Percentiles rank a stretch among this genome's conserved stretches.
These are phyloP conservation scores for Salvia hispanica DNA, from an alignment of 257 asterid genomes.

Conservation along the genomic window DNA sequence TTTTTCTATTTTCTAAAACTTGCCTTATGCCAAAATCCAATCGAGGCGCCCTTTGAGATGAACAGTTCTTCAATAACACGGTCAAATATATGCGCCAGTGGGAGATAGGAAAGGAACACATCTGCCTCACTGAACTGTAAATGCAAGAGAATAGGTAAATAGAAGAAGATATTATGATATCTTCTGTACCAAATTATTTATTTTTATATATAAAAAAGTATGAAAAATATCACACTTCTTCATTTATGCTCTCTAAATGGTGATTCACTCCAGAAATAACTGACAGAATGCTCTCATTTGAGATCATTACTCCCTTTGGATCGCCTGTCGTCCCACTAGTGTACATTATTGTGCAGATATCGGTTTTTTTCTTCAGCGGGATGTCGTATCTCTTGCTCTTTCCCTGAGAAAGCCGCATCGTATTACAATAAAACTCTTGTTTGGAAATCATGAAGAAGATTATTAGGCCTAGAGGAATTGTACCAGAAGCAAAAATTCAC, in stretches of 20 bases:
- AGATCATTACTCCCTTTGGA: constrained; percentile 76
- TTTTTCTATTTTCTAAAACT: constrained; percentile 9
- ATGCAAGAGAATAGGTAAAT: constrained; percentile 13
- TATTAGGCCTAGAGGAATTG: constrained; percentile 23
- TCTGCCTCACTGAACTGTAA: constrained; percentile 64
- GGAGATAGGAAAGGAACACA: constrained; percentile 76
- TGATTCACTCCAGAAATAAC: constrained; percentile 73
- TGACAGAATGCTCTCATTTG: constrained; percentile 76
- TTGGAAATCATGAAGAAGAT: neutral
- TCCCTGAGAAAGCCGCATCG: constrained; percentile 45
- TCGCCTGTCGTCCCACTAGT: constrained; percentile 93
- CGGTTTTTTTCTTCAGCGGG: constrained; percentile 58
- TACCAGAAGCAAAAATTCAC: constrained; percentile 77
- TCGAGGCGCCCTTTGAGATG: constrained; percentile 71
- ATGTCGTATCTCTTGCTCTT: constrained; percentile 46
- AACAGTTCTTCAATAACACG: constrained; percentile 75
- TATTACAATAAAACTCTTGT: neutral
- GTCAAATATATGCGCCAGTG: constrained; percentile 85
- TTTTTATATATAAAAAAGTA: neutral
- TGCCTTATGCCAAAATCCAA: constrained; percentile 90
- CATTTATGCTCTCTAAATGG: constrained; percentile 61
- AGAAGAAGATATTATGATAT: neutral
- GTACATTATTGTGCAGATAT: constrained; percentile 83
- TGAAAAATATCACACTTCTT: constrained; percentile 48
- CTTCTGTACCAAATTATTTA: too few relatives aligned